Base-by-base conservation (phyloP, 202 grass and related monocot species). In the Miscanthus sacchariflorus region DNA sequence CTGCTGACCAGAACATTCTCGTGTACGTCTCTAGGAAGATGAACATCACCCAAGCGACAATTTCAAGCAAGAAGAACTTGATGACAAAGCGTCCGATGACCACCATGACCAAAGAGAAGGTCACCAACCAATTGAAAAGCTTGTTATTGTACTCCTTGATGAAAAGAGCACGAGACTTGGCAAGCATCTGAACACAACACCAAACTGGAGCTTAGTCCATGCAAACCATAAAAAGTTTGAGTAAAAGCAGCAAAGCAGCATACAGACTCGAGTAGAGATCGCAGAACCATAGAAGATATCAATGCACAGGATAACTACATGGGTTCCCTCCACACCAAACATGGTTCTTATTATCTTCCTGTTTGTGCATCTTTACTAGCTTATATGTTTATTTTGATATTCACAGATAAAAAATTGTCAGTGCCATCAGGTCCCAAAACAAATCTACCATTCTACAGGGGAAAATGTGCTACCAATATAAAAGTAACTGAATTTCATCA, bases 71-170 rank as follows among this genome's bases (percentile, higher is more conserved):
- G 77, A 99, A 88, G 87, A 99, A 99, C 90, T 99, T 99, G 89
- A 99, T 91, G 69, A 99, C 74, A 69, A 99, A 99, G 67, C 97
- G 91, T 5, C 97, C 97, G 0, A 99, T 72, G 11, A 97, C 95
- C 17, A 96, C 97, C 93, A 99, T 92, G 52, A 99, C 88, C 49
- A 99, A 81, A 28, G 94, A 93, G 84, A 99, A 99, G 6, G 94
- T 91, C 74, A 97, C 93, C 88, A 99, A 86, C 97, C 97, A 99
- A 83, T 97, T 99, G 72, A 93, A 99, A 76, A 99, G 93, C 79
- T 94, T 93, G 64, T 93, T 93, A 83, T 99, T 99, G 86, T 99
- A 99, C 27, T 99, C 97, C 77, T 95, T 99, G 87, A 99, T 99
- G 79, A 99, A 99, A 82, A 99, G 92, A 24, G 94, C 84, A 83